Conservation (phyloP, 2,329 filamentous ascomycete genomes). For the Colletotrichum caudatum region DNA sequence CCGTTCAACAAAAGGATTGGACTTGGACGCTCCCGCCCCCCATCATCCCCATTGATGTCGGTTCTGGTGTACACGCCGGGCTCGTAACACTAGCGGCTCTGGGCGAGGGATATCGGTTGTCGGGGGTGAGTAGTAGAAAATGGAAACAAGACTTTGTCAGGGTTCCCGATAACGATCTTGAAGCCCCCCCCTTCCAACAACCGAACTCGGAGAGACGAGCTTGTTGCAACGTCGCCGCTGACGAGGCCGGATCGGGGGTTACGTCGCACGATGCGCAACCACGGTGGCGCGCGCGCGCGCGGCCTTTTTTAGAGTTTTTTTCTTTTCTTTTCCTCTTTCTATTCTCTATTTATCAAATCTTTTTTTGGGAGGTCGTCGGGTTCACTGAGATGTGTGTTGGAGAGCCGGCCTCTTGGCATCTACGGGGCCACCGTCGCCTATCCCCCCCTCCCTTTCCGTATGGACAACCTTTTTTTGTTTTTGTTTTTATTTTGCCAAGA, state of each 20-base stretch:
- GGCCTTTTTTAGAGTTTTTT: too few species aligned
- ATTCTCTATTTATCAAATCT: too few species aligned
- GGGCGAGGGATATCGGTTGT: neutral
- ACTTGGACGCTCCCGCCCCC: conserved; percentile 8
- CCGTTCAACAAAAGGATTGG: conserved; percentile 22
- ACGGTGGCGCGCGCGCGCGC: conserved; percentile 10
- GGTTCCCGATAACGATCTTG: conserved; percentile 4
- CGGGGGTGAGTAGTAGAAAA: neutral
- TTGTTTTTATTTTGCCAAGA: neutral
- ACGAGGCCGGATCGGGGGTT: conserved; percentile 11
- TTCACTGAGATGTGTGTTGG: neutral
- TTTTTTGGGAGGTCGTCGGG: conserved; percentile 3
- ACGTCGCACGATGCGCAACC: conserved; percentile 4
- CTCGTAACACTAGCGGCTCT: conserved; percentile 8
- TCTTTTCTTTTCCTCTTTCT: too few species aligned
- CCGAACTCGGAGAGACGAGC: conserved; percentile 1
- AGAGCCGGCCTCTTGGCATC: neutral
- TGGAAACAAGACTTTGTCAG: neutral
- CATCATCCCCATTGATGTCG: neutral
- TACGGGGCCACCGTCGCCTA: too few species aligned
- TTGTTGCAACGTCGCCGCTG: conserved; percentile 27
- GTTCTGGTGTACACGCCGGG: neutral
- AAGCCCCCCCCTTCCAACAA: neutral
- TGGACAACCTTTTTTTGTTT: neutral
- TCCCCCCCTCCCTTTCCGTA: neutral